Percentiles rank a stretch among this genome's conserved stretches.
phyloP scores from a whole-genome alignment of 2,329 filamentous ascomycete genomes.

The Colletotrichum zoysiae region DNA sequence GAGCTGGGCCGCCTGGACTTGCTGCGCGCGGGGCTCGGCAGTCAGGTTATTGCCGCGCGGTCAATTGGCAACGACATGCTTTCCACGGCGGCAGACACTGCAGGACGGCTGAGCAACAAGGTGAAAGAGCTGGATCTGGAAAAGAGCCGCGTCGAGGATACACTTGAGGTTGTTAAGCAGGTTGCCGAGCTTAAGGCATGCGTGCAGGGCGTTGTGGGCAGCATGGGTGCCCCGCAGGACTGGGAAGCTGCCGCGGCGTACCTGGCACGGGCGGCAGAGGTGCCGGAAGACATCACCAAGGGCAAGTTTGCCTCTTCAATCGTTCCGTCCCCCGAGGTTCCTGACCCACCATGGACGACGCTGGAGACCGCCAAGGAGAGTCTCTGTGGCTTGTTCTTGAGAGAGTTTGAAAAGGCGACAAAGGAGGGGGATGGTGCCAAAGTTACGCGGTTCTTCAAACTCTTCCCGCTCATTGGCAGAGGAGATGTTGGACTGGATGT shows the following conservation, averaged over 20 bases:
- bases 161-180: conserved; percentile 92
- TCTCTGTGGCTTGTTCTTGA: conserved; percentile 88
- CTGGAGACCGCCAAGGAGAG: conserved; percentile 90
- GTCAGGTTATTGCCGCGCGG: conserved; percentile 86
- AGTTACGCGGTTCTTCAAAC: conserved; percentile 96
- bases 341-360: conserved; percentile 89
- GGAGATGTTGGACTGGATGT: conserved; percentile 92
- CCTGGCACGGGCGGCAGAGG: conserved; percentile 82
- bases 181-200: conserved; percentile 97
- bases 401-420: conserved; percentile 95
- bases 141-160: conserved; percentile 91
- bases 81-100: conserved; percentile 85
- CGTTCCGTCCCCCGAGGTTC: conserved; percentile 95
- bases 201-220: conserved; percentile 91
- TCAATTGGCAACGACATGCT: conserved; percentile 93
- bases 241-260: conserved; percentile 98
- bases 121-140: conserved; percentile 91
- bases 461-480: conserved; percentile 93
- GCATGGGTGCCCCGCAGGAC: conserved; percentile 97
- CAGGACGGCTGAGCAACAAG: conserved; percentile 84
- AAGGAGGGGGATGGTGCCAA: conserved; percentile 87
- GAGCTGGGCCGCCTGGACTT: conserved; percentile 90
- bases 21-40: conserved; percentile 86
- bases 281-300: conserved; percentile 83
- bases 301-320: conserved; percentile 91